Evolutionary conservation across 345 rosid genomes (phyloP), one percentile per base, ranked within the genome.

Genomic region (Reutealis trisperma): DNA sequence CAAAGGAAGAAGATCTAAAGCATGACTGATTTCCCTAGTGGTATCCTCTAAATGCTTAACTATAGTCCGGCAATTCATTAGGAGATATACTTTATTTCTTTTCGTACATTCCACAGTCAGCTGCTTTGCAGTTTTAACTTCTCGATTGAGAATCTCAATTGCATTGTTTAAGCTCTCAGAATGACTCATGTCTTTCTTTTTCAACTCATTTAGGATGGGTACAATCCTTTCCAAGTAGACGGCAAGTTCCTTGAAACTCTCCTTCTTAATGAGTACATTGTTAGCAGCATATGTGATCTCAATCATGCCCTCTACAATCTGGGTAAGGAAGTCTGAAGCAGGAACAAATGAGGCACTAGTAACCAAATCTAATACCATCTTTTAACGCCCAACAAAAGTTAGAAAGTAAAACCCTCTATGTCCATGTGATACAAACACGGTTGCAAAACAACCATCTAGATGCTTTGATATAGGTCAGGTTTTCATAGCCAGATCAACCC

Each of bases 1-100:
- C 78, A 91, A 63, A 45, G 92, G 92, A 72, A 91, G 83, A 78
- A 91, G 85, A 76, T 83, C 73, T 15, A 91, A 75, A 32, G 90
- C 94, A 60, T 76, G 77, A 82, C 90, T 84, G 63, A 91, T 85
- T 71, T 86, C 94, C 76, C 76, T 84, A 25, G 83, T 80, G 44
- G 74, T 67, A 6, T 67, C 77, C 82, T 79, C 81, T 55, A 91
- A 78, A 73, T 67, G 84, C 69, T 83, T 85, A 22, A 59, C 81
- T 41, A 91, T 85, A 27, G 77, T 74, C 73, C 94, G 85, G 41
- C 90, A 83, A 71, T 87, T 88, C 85, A 91, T 78, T 10, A 91
- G 84, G 30, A 89, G 92, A 84, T 89, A 91, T 1, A 91, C 85
- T 81, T 85, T 91, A 82, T 82, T 91, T 81, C 86, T 89, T 74